phyloP scores from a whole-genome alignment of 1,284 basidiomycete species.

The Rugosomyces carneus region DNA sequence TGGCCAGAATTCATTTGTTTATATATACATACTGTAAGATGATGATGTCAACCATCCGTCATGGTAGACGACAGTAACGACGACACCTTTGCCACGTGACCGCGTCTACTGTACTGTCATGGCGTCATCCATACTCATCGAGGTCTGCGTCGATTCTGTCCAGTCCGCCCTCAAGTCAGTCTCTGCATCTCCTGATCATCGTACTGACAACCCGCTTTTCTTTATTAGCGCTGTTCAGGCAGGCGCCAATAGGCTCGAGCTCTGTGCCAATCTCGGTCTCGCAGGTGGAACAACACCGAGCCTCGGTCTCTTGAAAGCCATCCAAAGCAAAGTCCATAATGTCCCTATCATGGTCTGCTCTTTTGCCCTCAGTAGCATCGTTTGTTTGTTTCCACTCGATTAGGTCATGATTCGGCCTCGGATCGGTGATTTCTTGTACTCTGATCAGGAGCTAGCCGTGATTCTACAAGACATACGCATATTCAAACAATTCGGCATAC shows the following conservation, averaged over 20 bases:
- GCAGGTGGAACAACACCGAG: constrained; percentile 80
- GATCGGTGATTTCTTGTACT: constrained; percentile 72
- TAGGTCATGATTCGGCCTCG: constrained; percentile 78
- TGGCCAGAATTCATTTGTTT: no score
- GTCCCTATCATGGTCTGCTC: constrained; percentile 61
- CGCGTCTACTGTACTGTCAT: not conserved
- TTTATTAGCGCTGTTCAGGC: constrained; percentile 60
- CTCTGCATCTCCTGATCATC: constrained; percentile 8
- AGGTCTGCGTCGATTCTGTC: constrained; percentile 77
- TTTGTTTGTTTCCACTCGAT: no score
- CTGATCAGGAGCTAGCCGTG: constrained; percentile 53
- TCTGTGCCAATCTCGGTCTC: constrained; percentile 66
- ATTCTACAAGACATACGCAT: constrained; percentile 67
- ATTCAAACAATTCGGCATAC: constrained; percentile 51
- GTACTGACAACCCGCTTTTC: constrained; percentile 3
- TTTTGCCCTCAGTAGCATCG: constrained; percentile 4
- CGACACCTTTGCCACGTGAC: not conserved
- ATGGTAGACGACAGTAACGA: no score
- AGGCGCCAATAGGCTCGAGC: constrained; percentile 70
- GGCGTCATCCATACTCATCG: constrained; percentile 34
- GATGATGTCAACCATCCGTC: not conserved
- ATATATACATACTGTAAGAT: no score
- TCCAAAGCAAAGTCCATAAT: constrained; percentile 41
- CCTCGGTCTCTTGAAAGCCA: constrained; percentile 55
- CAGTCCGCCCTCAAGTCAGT: constrained; percentile 66